These are phyloP conservation scores for Diaporthe amygdali DNA, from an alignment of 2,329 filamentous ascomycete genomes.

Conservation along the genomic window DNA sequence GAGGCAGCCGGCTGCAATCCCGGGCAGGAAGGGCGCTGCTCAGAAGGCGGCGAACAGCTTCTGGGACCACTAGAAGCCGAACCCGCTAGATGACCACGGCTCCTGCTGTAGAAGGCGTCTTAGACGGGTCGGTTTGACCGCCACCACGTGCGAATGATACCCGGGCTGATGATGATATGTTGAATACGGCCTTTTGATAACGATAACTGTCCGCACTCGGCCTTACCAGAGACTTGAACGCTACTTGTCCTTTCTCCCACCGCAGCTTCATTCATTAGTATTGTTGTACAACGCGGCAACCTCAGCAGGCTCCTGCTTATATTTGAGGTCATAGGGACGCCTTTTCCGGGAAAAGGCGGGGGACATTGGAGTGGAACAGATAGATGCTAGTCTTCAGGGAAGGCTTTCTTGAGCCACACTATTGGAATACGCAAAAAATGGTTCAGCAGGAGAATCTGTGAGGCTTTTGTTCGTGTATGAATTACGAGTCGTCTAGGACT, in stretches of 20 bases:
- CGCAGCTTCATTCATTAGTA: background rate
- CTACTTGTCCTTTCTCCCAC: background rate
- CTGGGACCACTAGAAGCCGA: conserved; percentile 51
- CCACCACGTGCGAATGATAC: background rate
- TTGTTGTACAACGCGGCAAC: background rate
- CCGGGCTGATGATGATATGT: conserved; percentile 29
- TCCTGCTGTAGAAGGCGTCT: background rate
- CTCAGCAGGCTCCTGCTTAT: background rate
- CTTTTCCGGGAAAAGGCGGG: background rate
- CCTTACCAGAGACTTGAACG: background rate
- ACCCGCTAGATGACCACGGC: background rate
- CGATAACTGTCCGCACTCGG: conserved; percentile 29
- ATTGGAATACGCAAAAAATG: background rate
- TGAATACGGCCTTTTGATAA: conserved; percentile 40
- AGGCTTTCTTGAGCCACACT: background rate
- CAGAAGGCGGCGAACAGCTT: conserved; percentile 43
- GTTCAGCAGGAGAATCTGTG: background rate
- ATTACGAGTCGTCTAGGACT: background rate
- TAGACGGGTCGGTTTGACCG: background rate
- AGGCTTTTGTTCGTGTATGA: background rate
- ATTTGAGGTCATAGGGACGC: background rate
- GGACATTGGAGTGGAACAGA: background rate
- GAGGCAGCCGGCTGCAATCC: conserved; percentile 40
- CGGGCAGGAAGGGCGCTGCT: conserved; percentile 45
- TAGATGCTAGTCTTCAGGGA: conserved; percentile 8